Evolutionary conservation across 2,329 filamentous ascomycete species (phyloP).

Genomic region (Colletotrichum tropicale): DNA sequence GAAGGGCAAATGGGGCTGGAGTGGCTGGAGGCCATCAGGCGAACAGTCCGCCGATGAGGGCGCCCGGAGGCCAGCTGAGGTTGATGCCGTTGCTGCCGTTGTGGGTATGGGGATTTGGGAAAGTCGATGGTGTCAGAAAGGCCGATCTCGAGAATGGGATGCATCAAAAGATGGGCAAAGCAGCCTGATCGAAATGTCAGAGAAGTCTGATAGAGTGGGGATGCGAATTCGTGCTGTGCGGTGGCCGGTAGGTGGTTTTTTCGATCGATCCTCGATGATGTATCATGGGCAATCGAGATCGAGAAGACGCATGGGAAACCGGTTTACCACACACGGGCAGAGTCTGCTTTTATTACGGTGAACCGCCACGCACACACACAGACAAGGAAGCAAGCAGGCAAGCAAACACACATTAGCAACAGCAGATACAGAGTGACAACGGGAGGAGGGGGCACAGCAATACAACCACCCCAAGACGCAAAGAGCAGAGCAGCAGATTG

Average conservation of each 20-base stretch:
- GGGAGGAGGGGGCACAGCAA: neutral
- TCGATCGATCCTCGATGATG: neutral
- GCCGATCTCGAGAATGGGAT: neutral
- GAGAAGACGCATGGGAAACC: neutral
- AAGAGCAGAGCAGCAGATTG: neutral
- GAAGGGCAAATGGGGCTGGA: neutral
- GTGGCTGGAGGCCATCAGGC: neutral
- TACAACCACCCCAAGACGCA: neutral
- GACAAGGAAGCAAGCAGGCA: neutral
- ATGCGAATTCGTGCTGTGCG: neutral
- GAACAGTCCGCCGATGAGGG: neutral
- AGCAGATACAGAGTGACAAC: fast-evolving
- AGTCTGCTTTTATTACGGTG: neutral
- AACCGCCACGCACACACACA: neutral
- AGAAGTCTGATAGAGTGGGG: neutral
- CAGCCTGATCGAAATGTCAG: neutral
- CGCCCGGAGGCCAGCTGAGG: neutral
- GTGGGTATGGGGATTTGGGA: neutral
- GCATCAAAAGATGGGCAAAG: neutral
- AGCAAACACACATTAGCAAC: neutral
- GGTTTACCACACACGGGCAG: neutral
- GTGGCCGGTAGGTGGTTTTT: neutral
- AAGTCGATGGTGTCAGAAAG: neutral
- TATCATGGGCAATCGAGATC: neutral
- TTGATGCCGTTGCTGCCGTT: neutral